Conservation (phyloP, 148 eudicot species). For the Rhododendron williamsianum region DNA sequence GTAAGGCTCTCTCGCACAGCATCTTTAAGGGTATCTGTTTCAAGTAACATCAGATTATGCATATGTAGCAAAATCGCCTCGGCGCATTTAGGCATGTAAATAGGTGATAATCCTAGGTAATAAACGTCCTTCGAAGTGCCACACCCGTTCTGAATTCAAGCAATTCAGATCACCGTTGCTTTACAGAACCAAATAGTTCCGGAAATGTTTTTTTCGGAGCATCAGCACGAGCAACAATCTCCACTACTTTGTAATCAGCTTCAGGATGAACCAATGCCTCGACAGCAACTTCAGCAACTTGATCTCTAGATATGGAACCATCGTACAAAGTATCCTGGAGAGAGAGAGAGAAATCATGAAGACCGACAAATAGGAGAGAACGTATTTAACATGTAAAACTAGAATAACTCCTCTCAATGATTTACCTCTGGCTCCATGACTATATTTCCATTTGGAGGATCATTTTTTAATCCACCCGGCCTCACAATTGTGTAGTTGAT, state of each 20-base stretch:
- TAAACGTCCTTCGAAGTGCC: neutral
- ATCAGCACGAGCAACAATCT: constrained; percentile 76
- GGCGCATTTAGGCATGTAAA: neutral
- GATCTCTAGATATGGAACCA: constrained; percentile 88
- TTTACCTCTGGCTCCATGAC: constrained; percentile 88
- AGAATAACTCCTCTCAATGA: neutral
- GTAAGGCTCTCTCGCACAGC: neutral
- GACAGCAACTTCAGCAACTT: constrained; percentile 90
- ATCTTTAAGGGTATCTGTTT: neutral
- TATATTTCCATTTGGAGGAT: constrained; percentile 86
- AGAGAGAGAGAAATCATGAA: neutral
- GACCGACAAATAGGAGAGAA: neutral
- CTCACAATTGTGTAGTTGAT: constrained; percentile 84
- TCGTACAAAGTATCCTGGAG: constrained; percentile 69
- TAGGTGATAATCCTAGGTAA: neutral
- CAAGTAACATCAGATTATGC: neutral
- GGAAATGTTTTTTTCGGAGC: constrained; percentile 69
- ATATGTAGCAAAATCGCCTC: neutral
- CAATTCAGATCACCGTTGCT: constrained; percentile 33
- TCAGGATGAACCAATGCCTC: constrained; percentile 73
- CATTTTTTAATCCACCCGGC: constrained; percentile 90
- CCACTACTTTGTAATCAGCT: constrained; percentile 83
- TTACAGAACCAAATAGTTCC: constrained; percentile 62
- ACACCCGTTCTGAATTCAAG: neutral
- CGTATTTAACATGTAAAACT: neutral